phyloP scores from a whole-genome alignment of 1,284 basidiomycete genomes.

The Apiotrichum brassicae region DNA sequence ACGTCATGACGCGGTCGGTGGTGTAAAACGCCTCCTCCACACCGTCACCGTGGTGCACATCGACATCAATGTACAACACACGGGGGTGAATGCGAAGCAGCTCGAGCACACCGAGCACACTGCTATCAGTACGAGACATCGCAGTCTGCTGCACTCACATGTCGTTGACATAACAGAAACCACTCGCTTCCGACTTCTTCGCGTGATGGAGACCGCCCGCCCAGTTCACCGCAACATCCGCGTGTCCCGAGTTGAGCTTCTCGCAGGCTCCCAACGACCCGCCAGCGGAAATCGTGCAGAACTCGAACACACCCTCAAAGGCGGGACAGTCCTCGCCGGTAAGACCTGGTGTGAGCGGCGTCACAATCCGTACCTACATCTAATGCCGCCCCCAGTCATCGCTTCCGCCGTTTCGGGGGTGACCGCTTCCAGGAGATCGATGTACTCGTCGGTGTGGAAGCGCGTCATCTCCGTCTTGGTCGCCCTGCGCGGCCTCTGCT shows the following conservation, averaged over 20 bases:
- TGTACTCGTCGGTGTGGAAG: constrained; percentile 97
- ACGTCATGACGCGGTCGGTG: constrained; percentile 93
- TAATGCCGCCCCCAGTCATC: constrained; percentile 71
- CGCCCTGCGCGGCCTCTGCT: constrained; percentile 71
- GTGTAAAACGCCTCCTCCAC: constrained; percentile 99
- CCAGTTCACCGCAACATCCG: constrained; percentile 96
- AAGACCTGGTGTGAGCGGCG: constrained; percentile 54
- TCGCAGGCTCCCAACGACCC: constrained; percentile 83
- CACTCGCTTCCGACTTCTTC: constrained; percentile 92
- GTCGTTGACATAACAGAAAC: constrained; percentile 94
- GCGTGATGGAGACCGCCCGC: constrained; percentile 96
- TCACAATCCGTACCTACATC: constrained; percentile 57
- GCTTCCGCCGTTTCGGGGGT: constrained; percentile 81
- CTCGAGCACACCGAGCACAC: constrained; percentile 83
- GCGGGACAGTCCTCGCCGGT: constrained; percentile 93
- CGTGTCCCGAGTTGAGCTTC: constrained; percentile 68
- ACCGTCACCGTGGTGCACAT: constrained; percentile 96
- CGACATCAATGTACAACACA: constrained; percentile 95
- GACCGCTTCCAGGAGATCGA: constrained; percentile 81
- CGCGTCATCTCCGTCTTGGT: constrained; percentile 75
- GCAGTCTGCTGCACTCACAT: constrained; percentile 26
- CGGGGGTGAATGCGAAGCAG: constrained; percentile 68
- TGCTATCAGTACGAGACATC: constrained; percentile 34
- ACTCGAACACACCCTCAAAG: constrained; percentile 95
- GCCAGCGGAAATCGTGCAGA: constrained; percentile 92